Percentiles rank a stretch among this genome's conserved stretches.
These are phyloP conservation scores for Fusarium sp. DNA, from an alignment of 2,329 filamentous ascomycete species.

Conservation along the genomic window DNA sequence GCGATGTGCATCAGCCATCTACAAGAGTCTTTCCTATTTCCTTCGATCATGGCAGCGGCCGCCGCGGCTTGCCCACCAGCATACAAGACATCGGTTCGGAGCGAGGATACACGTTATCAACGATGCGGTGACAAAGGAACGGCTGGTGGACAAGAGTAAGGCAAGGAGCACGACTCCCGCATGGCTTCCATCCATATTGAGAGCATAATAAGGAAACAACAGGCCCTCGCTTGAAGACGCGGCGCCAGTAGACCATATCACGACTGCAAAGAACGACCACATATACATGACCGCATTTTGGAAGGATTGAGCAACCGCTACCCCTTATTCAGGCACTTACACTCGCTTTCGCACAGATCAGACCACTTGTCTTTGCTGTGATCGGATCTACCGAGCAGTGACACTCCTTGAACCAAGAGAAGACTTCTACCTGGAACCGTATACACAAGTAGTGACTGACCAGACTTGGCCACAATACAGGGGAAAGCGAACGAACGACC, in stretches of 20 bases:
- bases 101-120: not conserved
- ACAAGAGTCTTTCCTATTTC: not conserved
- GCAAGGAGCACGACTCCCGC: not conserved
- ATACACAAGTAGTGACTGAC: not conserved
- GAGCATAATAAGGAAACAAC: not conserved
- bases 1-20: not conserved
- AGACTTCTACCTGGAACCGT: no score
- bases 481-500: not conserved
- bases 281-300: not conserved
- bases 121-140: not conserved
- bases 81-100: not conserved
- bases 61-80: not conserved
- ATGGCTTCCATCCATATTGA: accelerated
- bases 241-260: not conserved
- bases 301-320: no score
- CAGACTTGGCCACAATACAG: not conserved
- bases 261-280: not conserved
- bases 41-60: not conserved
- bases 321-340: not conserved
- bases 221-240: not conserved
- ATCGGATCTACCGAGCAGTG: not conserved
- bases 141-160: not conserved
- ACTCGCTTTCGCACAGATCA: not conserved
- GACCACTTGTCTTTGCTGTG: not conserved
- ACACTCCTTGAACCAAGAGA: not conserved